Conservation (phyloP, 2,329 filamentous ascomycete genomes). For the Diaporthe vaccinii region DNA sequence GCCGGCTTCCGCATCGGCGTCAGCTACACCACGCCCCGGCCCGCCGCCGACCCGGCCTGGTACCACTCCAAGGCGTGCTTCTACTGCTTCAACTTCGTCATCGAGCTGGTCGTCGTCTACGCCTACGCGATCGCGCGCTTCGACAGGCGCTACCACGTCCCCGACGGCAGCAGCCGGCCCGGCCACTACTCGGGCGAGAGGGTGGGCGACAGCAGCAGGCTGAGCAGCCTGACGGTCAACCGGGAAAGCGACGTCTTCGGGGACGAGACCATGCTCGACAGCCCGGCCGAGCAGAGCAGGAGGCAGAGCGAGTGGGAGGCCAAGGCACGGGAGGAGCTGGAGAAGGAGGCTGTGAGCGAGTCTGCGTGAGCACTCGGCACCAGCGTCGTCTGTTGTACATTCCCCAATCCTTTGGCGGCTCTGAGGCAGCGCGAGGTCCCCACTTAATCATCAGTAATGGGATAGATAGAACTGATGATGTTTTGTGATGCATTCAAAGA, state of each 20-base stretch:
- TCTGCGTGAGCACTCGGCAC: not conserved
- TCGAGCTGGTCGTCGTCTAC: constrained; percentile 79
- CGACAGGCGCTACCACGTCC: constrained; percentile 77
- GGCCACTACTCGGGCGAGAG: constrained; percentile 38
- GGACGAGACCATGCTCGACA: constrained; percentile 29
- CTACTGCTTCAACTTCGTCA: constrained; percentile 82
- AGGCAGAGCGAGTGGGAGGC: constrained; percentile 38
- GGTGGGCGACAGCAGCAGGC: not conserved
- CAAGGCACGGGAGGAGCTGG: constrained; percentile 33
- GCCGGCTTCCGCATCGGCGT: constrained; percentile 77
- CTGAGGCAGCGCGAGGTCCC: not conserved
- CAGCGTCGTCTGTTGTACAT: not conserved
- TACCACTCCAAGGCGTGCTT: constrained; percentile 80
- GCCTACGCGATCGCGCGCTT: constrained; percentile 77
- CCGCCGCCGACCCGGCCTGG: constrained; percentile 70
- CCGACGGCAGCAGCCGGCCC: constrained; percentile 44
- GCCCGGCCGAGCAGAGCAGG: constrained; percentile 3
- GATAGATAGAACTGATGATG: not conserved
- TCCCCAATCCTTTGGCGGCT: not conserved
- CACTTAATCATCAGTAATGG: not conserved
- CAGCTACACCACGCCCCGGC: constrained; percentile 63
- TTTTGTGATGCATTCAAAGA: not conserved
- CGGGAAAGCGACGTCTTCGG: constrained; percentile 45
- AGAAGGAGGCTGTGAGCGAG: constrained; percentile 6
- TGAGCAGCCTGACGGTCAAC: constrained; percentile 42